These are phyloP conservation scores for Alternaria conjuncta DNA, from an alignment of 2,329 filamentous ascomycete genomes.

Conservation along the genomic window DNA sequence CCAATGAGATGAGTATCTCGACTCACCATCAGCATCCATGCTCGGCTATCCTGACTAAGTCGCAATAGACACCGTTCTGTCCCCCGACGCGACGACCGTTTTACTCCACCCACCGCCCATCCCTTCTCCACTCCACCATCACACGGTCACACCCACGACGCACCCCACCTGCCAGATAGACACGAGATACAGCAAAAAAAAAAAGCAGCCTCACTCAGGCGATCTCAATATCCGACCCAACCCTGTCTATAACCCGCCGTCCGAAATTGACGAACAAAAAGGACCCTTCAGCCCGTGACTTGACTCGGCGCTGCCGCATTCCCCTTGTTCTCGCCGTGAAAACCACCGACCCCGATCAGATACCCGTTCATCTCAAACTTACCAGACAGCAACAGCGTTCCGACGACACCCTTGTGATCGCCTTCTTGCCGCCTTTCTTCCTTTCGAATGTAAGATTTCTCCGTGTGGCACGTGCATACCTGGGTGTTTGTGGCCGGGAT, in stretches of 20 bases:
- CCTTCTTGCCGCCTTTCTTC: not conserved
- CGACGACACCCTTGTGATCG: not conserved
- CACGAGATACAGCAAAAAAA: not conserved
- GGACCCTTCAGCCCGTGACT: not conserved
- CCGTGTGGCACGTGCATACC: not conserved
- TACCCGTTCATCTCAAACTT: not conserved
- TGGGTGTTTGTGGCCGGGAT: not conserved
- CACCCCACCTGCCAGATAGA: not conserved
- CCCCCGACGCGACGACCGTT: not conserved
- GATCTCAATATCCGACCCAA: not conserved
- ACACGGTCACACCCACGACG: not conserved
- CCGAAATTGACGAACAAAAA: not conserved
- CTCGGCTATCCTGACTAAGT: not conserved
- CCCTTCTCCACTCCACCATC: not conserved
- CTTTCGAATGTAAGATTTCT: not conserved
- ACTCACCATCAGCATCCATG: not conserved
- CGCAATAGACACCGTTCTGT: not conserved
- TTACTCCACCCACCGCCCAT: not conserved
- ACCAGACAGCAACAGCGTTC: not conserved
- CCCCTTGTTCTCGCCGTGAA: not conserved
- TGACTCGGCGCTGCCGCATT: not conserved
- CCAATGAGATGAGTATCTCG: not conserved
- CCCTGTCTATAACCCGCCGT: not conserved
- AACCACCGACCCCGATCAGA: not conserved
- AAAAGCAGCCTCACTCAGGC: not conserved